Percentiles rank a stretch among this genome's conserved stretches.
Evolutionary conservation across 495 filamentous ascomycete species (phyloP).

Genomic region (Pyrenula massariospora): DNA sequence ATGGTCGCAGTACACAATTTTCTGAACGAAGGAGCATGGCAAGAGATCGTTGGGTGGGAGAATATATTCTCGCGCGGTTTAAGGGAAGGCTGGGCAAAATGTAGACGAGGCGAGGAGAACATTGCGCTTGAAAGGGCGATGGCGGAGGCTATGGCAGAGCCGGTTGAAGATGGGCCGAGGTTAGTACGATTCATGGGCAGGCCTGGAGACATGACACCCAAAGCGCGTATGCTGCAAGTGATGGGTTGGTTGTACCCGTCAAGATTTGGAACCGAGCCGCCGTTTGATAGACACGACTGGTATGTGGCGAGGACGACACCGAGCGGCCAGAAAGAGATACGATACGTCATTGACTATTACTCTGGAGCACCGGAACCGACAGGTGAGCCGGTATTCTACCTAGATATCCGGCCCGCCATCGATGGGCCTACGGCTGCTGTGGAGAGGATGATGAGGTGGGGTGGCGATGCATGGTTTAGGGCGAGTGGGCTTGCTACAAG

Average conservation of each 20-base stretch:
- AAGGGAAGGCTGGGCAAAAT: slow-evolving; percentile 58
- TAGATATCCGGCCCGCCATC: slow-evolving; percentile 93
- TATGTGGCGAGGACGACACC: slow-evolving; percentile 61
- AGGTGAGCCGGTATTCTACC: slow-evolving; percentile 89
- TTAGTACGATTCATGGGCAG: slow-evolving; percentile 79
- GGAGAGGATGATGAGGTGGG: slow-evolving; percentile 82
- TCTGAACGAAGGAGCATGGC: slow-evolving; percentile 93
- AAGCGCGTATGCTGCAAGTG: slow-evolving; percentile 68
- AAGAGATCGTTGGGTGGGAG: slow-evolving; percentile 89
- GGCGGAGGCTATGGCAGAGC: slow-evolving; percentile 21
- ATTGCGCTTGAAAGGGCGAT: slow-evolving; percentile 25
- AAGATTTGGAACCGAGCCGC: slow-evolving; percentile 66
- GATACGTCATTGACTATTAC: slow-evolving; percentile 99
- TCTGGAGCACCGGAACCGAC: slow-evolving; percentile 73
- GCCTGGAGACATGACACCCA: slow-evolving; percentile 81
- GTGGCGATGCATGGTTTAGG: slow-evolving; percentile 84
- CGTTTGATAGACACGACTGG: slow-evolving; percentile 99
- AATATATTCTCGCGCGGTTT: slow-evolving; percentile 65
- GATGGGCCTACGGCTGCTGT: slow-evolving; percentile 68
- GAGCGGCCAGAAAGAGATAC: slow-evolving; percentile 58
- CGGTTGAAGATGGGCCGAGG: slow-evolving; percentile 43
- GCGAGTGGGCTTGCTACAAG: slow-evolving; percentile 64
- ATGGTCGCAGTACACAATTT: slow-evolving; percentile 99
- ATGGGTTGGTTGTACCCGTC: slow-evolving; percentile 69
- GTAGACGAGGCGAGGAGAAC: slow-evolving; percentile 61